Conservation (phyloP, 257 asterid genomes). For the Penstemon barbatus region DNA sequence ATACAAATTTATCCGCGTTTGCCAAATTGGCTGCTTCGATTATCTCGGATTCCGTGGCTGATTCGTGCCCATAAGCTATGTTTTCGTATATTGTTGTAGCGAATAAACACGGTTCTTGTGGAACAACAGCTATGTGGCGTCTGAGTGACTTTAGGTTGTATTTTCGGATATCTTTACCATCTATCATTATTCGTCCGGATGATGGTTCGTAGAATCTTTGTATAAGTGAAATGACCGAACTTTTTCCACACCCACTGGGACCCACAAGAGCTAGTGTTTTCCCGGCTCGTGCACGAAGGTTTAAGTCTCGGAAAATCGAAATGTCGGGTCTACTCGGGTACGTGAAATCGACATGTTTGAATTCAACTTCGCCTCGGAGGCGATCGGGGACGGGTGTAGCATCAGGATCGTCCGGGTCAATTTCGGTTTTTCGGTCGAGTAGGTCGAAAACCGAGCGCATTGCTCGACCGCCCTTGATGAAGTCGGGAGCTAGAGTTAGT, state of each 20-base stretch:
- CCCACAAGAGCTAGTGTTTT: slow-evolving; percentile 88
- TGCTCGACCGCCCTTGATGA: slow-evolving; percentile 87
- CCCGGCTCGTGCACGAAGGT: slow-evolving; percentile 74
- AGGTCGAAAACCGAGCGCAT: slow-evolving; percentile 85
- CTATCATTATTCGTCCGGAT: slow-evolving; percentile 68
- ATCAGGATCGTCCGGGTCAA: slow-evolving; percentile 72
- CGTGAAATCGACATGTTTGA: slow-evolving; percentile 81
- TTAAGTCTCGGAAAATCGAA: slow-evolving; percentile 55
- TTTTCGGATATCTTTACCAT: slow-evolving; percentile 74
- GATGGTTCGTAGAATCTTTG: slow-evolving; percentile 74
- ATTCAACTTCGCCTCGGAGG: slow-evolving; percentile 74
- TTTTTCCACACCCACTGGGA: slow-evolving; percentile 84
- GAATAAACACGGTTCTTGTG: slow-evolving; percentile 85
- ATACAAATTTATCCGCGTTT: slow-evolving; percentile 62
- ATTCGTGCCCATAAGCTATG: slow-evolving; percentile 72
- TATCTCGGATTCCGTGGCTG: slow-evolving; percentile 68
- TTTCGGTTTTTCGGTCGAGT: slow-evolving; percentile 76
- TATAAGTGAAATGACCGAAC: slow-evolving; percentile 63
- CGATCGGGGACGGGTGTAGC: slow-evolving; percentile 46
- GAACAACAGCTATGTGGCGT: slow-evolving; percentile 69
- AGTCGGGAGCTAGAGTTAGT: slow-evolving; percentile 84
- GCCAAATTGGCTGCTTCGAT: slow-evolving; percentile 74
- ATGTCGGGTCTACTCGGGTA: slow-evolving; percentile 77
- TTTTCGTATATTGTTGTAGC: slow-evolving; percentile 73
- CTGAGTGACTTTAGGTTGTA: slow-evolving; percentile 68